Conservation (phyloP, 2,329 filamentous ascomycete species). For the Epichloe sibirici region DNA sequence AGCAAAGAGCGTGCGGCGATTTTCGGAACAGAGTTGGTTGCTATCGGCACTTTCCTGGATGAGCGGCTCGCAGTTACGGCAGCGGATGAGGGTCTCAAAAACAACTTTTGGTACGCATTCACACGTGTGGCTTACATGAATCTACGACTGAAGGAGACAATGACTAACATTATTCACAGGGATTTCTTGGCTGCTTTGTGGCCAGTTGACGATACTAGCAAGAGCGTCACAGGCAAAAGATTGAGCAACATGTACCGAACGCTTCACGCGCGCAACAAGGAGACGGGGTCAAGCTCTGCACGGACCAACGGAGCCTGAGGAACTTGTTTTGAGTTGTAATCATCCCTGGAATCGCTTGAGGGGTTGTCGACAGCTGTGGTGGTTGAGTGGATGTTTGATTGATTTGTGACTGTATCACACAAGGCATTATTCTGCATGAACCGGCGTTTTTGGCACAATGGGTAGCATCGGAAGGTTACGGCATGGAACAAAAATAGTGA, state of each 20-base stretch:
- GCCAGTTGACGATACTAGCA: constrained; percentile 33
- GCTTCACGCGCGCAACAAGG: constrained; percentile 22
- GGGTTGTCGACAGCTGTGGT: neutral
- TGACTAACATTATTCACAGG: constrained; percentile 20
- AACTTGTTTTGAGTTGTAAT: neutral
- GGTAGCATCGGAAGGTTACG: constrained; percentile 11
- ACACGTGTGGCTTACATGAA: neutral
- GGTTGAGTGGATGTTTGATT: neutral
- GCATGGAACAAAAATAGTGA: constrained; percentile 6
- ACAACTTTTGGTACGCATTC: constrained; percentile 36
- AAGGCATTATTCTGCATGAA: constrained; percentile 14
- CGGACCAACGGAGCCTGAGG: constrained; percentile 20
- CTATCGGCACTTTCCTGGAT: constrained; percentile 51
- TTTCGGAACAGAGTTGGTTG: constrained; percentile 47
- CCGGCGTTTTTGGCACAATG: constrained; percentile 13
- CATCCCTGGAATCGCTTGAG: neutral
- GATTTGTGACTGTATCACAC: constrained; percentile 8
- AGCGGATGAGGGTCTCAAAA: constrained; percentile 30
- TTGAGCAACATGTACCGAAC: constrained; percentile 33
- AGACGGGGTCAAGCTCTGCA: constrained; percentile 16
- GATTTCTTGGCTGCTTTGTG: constrained; percentile 33
- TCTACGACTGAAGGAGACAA: too few species aligned
- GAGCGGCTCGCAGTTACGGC: constrained; percentile 29
- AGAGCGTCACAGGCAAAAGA: constrained; percentile 30
- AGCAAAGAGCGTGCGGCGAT: constrained; percentile 49